Percentiles rank a stretch among this genome's conserved stretches.
phyloP scores from a whole-genome alignment of 1,284 basidiomycete species.

The Microstroma glucosiphilum region DNA sequence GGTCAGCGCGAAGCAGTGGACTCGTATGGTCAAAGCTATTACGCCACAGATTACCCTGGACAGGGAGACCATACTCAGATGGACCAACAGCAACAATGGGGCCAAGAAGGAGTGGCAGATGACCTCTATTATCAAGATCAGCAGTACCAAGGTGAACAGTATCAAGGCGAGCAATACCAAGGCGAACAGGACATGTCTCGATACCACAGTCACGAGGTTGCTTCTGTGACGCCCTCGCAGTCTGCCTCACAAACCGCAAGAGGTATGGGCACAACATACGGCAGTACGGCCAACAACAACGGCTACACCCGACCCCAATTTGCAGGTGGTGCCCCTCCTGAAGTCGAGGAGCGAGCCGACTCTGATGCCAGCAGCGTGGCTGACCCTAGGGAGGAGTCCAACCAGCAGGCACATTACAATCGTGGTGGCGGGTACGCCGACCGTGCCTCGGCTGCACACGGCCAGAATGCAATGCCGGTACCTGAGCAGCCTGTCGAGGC shows the following conservation, averaged over 20 bases:
- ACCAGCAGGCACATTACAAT: constrained; percentile 24
- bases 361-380: constrained; percentile 20
- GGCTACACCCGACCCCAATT: background rate
- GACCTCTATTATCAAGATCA: constrained; percentile 17
- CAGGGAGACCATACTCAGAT: constrained; percentile 23
- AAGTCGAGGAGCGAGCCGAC: constrained; percentile 20
- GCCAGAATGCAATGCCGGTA: background rate
- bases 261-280: background rate
- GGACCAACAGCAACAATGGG: background rate
- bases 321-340: background rate
- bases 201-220: constrained; percentile 25
- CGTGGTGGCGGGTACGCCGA: background rate
- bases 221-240: constrained; percentile 51
- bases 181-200: background rate
- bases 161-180: constrained; percentile 3
- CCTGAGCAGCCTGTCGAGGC: background rate
- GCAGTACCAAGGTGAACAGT: constrained; percentile 10
- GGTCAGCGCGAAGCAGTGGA: no score
- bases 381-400: constrained; percentile 32
- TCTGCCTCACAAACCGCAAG: constrained; percentile 48
- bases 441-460: background rate
- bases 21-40: constrained; percentile 12
- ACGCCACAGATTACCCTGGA: constrained; percentile 22
- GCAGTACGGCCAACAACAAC: background rate
- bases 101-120: constrained; percentile 12